A percentile compares a stretch with the other conserved stretches of the same genome.
Evolutionary conservation across 768 basidiomycete genomes (phyloP).

Genomic region (Daedaleopsis sinensis): DNA sequence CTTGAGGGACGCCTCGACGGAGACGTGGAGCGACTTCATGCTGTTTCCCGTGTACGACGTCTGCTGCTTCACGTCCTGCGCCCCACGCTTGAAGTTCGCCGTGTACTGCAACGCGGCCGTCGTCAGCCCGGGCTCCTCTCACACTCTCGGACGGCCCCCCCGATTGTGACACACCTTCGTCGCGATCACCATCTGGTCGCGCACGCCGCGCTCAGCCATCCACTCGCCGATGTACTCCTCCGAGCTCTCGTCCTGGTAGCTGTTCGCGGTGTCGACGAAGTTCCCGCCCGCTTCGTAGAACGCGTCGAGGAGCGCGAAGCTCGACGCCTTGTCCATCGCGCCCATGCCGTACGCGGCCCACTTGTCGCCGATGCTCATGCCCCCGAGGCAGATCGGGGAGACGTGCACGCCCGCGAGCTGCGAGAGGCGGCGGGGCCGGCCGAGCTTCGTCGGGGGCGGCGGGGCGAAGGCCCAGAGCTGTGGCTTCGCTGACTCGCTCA

Average conservation of each 20-base stretch:
- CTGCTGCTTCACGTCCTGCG: not conserved
- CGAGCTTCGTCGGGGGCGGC: slow-evolving; percentile 27
- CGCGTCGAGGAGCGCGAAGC: not conserved
- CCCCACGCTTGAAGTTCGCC: slow-evolving; percentile 7
- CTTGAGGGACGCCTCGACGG: slow-evolving; percentile 34
- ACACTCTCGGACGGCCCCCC: too few relatives aligned
- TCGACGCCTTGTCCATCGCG: not conserved
- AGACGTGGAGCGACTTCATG: slow-evolving; percentile 36
- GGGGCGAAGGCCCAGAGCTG: slow-evolving; percentile 1
- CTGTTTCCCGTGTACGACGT: slow-evolving; percentile 37
- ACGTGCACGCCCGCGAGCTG: not conserved
- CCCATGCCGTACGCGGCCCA: not conserved
- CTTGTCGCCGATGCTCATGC: not conserved
- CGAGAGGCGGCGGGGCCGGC: slow-evolving; percentile 37
- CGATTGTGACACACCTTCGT: slow-evolving; percentile 25
- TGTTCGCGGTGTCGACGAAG: not conserved
- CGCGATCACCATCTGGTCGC: slow-evolving; percentile 39
- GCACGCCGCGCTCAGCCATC: slow-evolving; percentile 35
- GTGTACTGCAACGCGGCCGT: slow-evolving; percentile 6
- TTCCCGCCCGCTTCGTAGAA: not conserved
- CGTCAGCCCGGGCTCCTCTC: not conserved
- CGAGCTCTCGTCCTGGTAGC: slow-evolving; percentile 30
- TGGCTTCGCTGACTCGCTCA: too few relatives aligned
- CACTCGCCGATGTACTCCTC: slow-evolving; percentile 43
- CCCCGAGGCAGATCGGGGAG: not conserved